phyloP scores from a whole-genome alignment of 2,329 filamentous ascomycete genomes.

The Thermothelomyces thermophilus region DNA sequence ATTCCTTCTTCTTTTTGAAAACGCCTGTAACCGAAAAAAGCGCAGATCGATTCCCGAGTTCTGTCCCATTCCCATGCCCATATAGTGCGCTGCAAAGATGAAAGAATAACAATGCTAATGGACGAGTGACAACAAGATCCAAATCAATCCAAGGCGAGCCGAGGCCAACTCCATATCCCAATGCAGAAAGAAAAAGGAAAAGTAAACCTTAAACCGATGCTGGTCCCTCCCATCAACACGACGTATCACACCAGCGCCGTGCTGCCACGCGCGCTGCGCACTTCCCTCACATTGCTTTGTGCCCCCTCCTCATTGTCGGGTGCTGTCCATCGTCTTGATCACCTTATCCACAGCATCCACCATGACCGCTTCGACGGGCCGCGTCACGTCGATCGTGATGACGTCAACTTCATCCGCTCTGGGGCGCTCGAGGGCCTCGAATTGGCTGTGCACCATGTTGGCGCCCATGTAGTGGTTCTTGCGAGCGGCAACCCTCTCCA shows the following conservation, averaged over 20 bases:
- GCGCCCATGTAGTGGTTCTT: slow-evolving; percentile 93
- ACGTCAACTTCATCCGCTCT: slow-evolving; percentile 63
- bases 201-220: background rate
- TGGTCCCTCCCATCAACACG: background rate
- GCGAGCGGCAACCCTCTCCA: slow-evolving; percentile 66
- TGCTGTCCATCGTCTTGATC: slow-evolving; percentile 45
- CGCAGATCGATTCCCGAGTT: background rate
- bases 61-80: background rate
- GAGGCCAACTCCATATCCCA: slow-evolving; percentile 7
- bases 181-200: too few relatives aligned
- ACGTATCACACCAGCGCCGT: background rate
- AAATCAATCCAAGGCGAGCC: background rate
- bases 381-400: slow-evolving; percentile 62
- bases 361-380: slow-evolving; percentile 53
- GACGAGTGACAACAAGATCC: background rate
- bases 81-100: background rate
- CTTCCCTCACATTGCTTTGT: background rate
- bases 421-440: slow-evolving; percentile 80
- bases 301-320: slow-evolving; percentile 15
- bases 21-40: background rate
- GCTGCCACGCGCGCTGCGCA: background rate
- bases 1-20: too few relatives aligned
- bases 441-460: slow-evolving; percentile 89
- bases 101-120: background rate
- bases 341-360: slow-evolving; percentile 52